These are phyloP conservation scores for Simplicillium sp. DNA, from an alignment of 2,329 filamentous ascomycete genomes.

Conservation along the genomic window DNA sequence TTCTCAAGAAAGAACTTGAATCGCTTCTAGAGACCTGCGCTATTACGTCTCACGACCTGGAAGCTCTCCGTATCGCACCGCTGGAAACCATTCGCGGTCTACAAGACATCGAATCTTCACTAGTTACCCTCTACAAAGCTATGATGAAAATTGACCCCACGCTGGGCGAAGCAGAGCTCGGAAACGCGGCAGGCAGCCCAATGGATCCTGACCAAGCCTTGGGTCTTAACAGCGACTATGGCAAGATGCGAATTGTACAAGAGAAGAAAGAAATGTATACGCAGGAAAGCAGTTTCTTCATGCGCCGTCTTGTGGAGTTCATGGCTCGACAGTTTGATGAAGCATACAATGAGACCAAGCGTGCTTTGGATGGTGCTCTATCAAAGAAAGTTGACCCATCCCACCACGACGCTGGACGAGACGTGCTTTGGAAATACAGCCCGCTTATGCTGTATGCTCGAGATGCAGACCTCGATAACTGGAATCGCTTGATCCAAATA, in stretches of 20 bases:
- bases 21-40: conserved; percentile 85
- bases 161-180: conserved; percentile 44
- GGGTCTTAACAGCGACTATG: conserved; percentile 62
- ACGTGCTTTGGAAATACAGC: conserved; percentile 77
- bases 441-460: conserved; percentile 81
- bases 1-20: conserved; percentile 82
- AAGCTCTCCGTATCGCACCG: conserved; percentile 62
- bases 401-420: conserved; percentile 63
- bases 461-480: conserved; percentile 73
- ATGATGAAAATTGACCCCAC: conserved; percentile 89
- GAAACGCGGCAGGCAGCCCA: conserved; percentile 39
- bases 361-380: conserved; percentile 50
- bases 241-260: conserved; percentile 85
- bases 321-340: conserved; percentile 74
- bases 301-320: conserved; percentile 71
- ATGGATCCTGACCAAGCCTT: conserved; percentile 29
- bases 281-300: conserved; percentile 64
- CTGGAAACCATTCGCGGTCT: conserved; percentile 63
- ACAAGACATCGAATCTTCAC: conserved; percentile 64
- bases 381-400: conserved; percentile 59
- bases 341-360: conserved; percentile 60
- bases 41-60: conserved; percentile 67
- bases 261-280: conserved; percentile 90
- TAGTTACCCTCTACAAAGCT: conserved; percentile 80
- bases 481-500: conserved; percentile 68